Percentiles rank a stretch among this genome's conserved stretches.
Conservation (phyloP, 2,329 filamentous ascomycete genomes). For the Neophaeococcomyces aloes region DNA sequence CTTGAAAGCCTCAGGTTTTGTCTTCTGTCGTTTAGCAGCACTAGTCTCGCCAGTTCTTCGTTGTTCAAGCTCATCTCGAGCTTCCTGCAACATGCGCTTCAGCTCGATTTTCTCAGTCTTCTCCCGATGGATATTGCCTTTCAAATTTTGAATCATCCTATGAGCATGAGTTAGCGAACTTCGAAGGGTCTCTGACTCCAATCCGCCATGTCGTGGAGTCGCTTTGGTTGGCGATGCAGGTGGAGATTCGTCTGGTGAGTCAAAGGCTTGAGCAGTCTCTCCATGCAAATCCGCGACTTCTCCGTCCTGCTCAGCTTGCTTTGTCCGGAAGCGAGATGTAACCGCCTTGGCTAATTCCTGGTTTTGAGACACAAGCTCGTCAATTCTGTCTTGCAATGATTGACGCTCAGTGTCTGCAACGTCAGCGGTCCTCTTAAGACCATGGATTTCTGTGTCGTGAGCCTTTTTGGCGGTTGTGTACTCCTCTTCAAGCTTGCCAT, state of each 20-base stretch:
- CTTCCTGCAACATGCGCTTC: slow-evolving; percentile 87
- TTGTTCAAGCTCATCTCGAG: slow-evolving; percentile 77
- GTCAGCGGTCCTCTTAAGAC: slow-evolving; percentile 67
- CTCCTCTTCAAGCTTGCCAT: slow-evolving; percentile 72
- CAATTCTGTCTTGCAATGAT: slow-evolving; percentile 72
- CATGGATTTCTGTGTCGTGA: slow-evolving; percentile 79
- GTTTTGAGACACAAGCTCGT: slow-evolving; percentile 80
- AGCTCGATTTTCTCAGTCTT: slow-evolving; percentile 98
- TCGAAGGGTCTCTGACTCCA: slow-evolving; percentile 93
- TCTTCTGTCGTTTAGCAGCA: slow-evolving; percentile 47
- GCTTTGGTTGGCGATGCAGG: slow-evolving; percentile 83
- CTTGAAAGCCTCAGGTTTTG: slow-evolving; percentile 59
- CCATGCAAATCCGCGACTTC: slow-evolving; percentile 1
- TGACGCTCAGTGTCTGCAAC: slow-evolving; percentile 68
- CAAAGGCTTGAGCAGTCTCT: slow-evolving; percentile 41
- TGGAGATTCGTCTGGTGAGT: slow-evolving; percentile 80
- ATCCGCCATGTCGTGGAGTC: slow-evolving; percentile 75
- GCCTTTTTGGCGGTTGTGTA: slow-evolving; percentile 66
- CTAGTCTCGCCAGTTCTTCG: slow-evolving; percentile 43
- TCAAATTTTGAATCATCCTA: slow-evolving; percentile 89
- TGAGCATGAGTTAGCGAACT: slow-evolving; percentile 91
- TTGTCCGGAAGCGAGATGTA: slow-evolving; percentile 57
- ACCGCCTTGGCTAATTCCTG: slow-evolving; percentile 80
- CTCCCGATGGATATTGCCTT: slow-evolving; percentile 89
- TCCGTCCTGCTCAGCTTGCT: slow-evolving; percentile 40